Conservation (phyloP, 495 filamentous ascomycete genomes). For the Aspergillus olivimuriae region DNA sequence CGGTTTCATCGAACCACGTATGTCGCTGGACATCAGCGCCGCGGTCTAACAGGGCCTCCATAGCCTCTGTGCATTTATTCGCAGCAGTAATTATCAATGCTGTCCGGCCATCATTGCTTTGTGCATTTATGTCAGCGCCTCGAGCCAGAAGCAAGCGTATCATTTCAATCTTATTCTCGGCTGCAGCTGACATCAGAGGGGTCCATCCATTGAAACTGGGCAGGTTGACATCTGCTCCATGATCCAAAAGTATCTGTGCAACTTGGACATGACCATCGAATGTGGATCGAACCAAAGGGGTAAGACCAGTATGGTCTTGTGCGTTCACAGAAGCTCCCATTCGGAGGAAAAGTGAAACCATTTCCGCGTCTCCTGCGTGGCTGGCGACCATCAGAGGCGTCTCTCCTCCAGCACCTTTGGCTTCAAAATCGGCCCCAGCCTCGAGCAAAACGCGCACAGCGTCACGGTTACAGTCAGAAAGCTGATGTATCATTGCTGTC, state of each 20-base stretch:
- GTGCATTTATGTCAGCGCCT: conserved; percentile 15
- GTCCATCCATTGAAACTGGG: neutral
- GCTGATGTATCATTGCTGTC: conserved; percentile 1
- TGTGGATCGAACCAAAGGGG: conserved; percentile 1
- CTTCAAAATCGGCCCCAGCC: conserved; percentile 19
- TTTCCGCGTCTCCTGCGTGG: conserved; percentile 17
- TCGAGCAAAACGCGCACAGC: conserved; percentile 14
- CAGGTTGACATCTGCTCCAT: conserved; percentile 5
- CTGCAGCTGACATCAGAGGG: conserved; percentile 3
- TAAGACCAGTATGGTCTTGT: conserved; percentile 9
- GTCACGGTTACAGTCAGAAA: neutral
- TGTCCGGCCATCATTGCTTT: conserved; percentile 11
- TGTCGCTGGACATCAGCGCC: conserved; percentile 4
- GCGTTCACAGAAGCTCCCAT: conserved; percentile 17
- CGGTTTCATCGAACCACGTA: neutral
- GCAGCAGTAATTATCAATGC: conserved; percentile 19
- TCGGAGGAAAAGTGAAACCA: conserved; percentile 19
- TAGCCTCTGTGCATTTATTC: neutral
- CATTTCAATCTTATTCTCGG: conserved; percentile 6
- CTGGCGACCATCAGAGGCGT: conserved; percentile 41
- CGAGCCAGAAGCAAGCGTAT: conserved; percentile 13
- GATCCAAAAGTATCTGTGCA: conserved; percentile 2
- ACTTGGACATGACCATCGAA: neutral
- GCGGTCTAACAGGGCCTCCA: conserved; percentile 8
- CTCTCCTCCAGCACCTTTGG: conserved; percentile 13